Base-by-base conservation (phyloP, 768 basidiomycete species). In the Cystofilobasidium capitatum region DNA sequence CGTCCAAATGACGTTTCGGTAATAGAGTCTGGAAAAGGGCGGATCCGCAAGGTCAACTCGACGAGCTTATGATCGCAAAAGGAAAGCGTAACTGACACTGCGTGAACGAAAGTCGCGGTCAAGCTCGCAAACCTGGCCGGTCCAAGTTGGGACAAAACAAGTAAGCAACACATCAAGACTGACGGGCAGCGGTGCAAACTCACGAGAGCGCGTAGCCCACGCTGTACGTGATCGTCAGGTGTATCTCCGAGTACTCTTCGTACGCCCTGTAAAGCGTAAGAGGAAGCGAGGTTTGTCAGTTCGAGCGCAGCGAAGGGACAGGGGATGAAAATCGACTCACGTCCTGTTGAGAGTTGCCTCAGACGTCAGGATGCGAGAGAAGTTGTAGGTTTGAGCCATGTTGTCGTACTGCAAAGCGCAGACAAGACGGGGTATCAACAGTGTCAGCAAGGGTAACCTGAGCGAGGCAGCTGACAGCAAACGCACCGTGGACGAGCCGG, bases 21-120 rank as follows among this genome's bases (percentile, higher is more conserved):
- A 69, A 44, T 69, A 69, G 9, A 69, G 66, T 10, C 63, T 64
- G 35, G 10, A 44, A 14, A 63, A 37, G 16, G 22, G n/a, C n/a
- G 31, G 45, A 49, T 10, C 40, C 10, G 10, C 17, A 20, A 5
- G 10, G 47, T 31, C 14, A 64, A 35, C 14, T 22, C 26, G 47
- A 20, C 31, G 35, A 39, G 36, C 26, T 6, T 4, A 7, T 14
- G 47, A 35, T 2, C 10, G 44, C 10, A 2, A 47, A 49, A 51
- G 26, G 3, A 17, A 26, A 51, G 62, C 8, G 24, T 35, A 29
- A 54, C 63, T 64, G 29, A 59, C 57, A 39, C 42, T 1, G 68
- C 62, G 44, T 69, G 68, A 26, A 69, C 68, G 54, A 69, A 47
- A 12, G 68, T 69, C 2, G 68, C 58, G 40, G 59, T 62, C 42